Conservation (phyloP, 108 stramenopile genomes). For the Pseudonitzschia delicatissima region DNA sequence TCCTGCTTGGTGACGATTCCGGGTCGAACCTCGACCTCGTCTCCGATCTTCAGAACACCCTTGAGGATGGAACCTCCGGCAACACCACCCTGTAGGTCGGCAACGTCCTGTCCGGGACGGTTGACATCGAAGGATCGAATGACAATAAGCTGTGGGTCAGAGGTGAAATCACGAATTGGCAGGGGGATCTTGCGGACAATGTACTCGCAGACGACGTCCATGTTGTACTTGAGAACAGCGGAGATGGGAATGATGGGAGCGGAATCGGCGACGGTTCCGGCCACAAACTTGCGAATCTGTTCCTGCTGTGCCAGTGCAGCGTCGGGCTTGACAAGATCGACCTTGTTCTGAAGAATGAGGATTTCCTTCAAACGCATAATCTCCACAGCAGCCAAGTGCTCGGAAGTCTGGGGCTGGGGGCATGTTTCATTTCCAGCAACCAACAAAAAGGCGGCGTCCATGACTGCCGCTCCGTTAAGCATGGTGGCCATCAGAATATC, state of each 20-base stretch:
- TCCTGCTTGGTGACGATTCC: conserved; percentile 97
- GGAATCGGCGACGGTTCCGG: conserved; percentile 95
- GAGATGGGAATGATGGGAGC: conserved; percentile 98
- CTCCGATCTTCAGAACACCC: conserved; percentile 95
- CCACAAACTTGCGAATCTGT: conserved; percentile 96
- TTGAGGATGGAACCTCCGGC: conserved; percentile 98
- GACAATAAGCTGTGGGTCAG: conserved; percentile 93
- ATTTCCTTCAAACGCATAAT: conserved; percentile 99
- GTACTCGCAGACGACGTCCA: conserved; percentile 99
- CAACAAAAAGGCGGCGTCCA: conserved; percentile 99
- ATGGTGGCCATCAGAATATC: conserved; percentile 99
- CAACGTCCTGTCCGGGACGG: conserved; percentile 98
- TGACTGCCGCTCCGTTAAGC: conserved; percentile 99
- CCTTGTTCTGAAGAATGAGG: conserved; percentile 99
- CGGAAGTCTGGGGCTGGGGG: conserved; percentile 99
- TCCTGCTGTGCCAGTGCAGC: conserved; percentile 96
- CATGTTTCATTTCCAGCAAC: conserved; percentile 99
- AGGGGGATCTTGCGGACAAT: conserved; percentile 94
- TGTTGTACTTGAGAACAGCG: conserved; percentile 98
- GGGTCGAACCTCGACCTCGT: conserved; percentile 99
- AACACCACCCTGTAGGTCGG: conserved; percentile 94
- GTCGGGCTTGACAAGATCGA: conserved; percentile 98
- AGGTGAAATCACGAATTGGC: conserved; percentile 93
- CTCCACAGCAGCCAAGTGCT: conserved; percentile 99
- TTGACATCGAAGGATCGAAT: conserved; percentile 99